Percentiles rank a stretch among this genome's conserved stretches.
Conservation (phyloP, 768 basidiomycete species). For the Lentinula boryana region DNA sequence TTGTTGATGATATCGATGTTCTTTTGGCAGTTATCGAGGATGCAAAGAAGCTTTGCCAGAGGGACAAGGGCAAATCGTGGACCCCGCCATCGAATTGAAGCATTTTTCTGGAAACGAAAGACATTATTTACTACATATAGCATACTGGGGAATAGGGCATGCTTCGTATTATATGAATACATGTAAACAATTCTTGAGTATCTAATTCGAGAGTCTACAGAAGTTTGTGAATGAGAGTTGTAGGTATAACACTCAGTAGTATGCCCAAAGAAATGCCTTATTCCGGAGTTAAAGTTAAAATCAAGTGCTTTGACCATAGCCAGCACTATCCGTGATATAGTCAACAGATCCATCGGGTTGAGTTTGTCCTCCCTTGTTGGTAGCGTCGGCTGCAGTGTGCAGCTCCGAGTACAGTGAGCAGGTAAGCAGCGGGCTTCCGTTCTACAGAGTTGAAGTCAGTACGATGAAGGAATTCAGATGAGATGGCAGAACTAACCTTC, state of each 20-base stretch:
- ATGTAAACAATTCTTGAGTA: no score
- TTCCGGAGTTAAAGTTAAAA: not conserved
- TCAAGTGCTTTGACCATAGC: constrained; percentile 22
- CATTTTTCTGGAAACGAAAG: no score
- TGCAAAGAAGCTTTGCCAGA: constrained; percentile 16
- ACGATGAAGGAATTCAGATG: not conserved
- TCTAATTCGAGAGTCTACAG: no score
- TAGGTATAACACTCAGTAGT: no score
- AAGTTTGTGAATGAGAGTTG: no score
- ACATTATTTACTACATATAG: not conserved
- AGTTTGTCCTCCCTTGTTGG: constrained; percentile 36
- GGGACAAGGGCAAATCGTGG: not conserved
- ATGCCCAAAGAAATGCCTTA: no score
- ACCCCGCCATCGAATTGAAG: not conserved
- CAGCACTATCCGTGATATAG: constrained; percentile 34
- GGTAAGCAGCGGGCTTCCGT: constrained; percentile 27
- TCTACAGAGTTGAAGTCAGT: constrained; percentile 11
- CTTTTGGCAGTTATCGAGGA: constrained; percentile 28
- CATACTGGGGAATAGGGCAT: no score
- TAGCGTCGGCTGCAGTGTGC: constrained; percentile 28
- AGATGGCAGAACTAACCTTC: constrained; percentile 17
- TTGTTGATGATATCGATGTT: constrained; percentile 18
- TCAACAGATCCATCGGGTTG: constrained; percentile 35
- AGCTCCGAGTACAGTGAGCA: constrained; percentile 29
- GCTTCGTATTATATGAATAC: no score